A percentile compares a stretch with the other conserved stretches of the same genome.
Conservation (phyloP, 2,329 filamentous ascomycete species). For the Fusarium oxysporum region DNA sequence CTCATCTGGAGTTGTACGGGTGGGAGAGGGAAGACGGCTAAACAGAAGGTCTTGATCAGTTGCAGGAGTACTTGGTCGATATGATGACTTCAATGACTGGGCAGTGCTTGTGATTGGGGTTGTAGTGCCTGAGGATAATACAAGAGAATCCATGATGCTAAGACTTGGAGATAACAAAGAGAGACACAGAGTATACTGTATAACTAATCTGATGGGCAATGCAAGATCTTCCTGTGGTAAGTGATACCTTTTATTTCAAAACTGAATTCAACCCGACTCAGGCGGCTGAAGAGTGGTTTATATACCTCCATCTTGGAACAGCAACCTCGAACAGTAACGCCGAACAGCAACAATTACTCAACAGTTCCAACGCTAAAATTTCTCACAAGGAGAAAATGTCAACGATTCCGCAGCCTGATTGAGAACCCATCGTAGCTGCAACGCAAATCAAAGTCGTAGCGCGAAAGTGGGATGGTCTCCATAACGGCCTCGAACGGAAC, state of each 20-base stretch:
- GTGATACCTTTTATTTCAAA: not conserved
- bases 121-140: accelerated
- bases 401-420: no score
- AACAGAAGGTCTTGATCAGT: not conserved
- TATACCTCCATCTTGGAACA: not conserved
- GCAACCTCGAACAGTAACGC: not conserved
- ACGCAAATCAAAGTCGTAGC: not conserved
- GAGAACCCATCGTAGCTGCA: not conserved
- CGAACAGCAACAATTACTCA: not conserved
- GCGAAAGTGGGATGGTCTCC: not conserved
- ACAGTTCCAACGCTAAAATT: not conserved
- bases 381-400: not conserved
- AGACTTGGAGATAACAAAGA: not conserved
- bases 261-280: not conserved
- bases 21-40: not conserved
- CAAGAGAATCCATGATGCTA: not conserved
- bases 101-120: not conserved
- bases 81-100: not conserved
- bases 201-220: accelerated
- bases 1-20: not conserved
- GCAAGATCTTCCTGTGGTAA: not conserved
- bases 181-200: not conserved
- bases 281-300: not conserved
- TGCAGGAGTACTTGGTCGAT: not conserved
- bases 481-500: not conserved